These are phyloP conservation scores for Umbelopsis sp. DNA, from an alignment of 192 early-diverging fungal species.

Conservation along the genomic window DNA sequence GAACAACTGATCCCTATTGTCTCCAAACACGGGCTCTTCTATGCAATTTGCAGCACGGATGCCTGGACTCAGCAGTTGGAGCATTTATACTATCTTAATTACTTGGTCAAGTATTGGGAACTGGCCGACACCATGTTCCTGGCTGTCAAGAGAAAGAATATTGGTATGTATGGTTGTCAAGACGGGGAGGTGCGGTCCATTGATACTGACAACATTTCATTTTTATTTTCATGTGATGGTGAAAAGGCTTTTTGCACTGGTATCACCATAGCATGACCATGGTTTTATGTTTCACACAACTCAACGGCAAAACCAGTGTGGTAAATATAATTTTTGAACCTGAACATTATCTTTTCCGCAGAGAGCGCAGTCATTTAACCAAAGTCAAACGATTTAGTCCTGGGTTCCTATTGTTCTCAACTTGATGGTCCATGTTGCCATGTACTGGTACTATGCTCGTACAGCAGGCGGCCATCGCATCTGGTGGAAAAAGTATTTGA, in stretches of 20 bases:
- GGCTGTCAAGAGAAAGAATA: slow-evolving; percentile 72
- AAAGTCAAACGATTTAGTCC: slow-evolving; percentile 30
- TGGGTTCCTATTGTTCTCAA: slow-evolving; percentile 83
- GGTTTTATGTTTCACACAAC: slow-evolving; percentile 81
- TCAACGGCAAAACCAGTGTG: slow-evolving; percentile 69
- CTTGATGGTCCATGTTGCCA: slow-evolving; percentile 83
- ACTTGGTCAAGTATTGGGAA: slow-evolving; percentile 87
- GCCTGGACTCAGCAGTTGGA: slow-evolving; percentile 77
- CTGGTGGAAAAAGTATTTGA: slow-evolving; percentile 94
- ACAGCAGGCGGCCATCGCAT: slow-evolving; percentile 71
- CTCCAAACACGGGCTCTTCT: slow-evolving; percentile 64
- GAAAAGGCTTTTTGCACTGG: slow-evolving; percentile 80
- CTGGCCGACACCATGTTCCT: slow-evolving; percentile 84
- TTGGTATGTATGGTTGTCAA: slow-evolving; percentile 43
- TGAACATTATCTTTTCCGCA: no score
- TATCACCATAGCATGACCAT: slow-evolving; percentile 92
- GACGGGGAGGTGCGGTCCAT: not conserved
- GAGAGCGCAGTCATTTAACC: no score
- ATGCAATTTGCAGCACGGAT: slow-evolving; percentile 62
- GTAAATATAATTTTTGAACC: slow-evolving; percentile 50
- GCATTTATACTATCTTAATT: slow-evolving; percentile 84
- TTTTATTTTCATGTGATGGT: not conserved
- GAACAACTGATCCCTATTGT: slow-evolving; percentile 74
- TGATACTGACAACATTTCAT: slow-evolving; percentile 5
- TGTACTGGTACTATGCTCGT: slow-evolving; percentile 88